A percentile compares a stretch with the other conserved stretches of the same genome.
These are phyloP conservation scores for Cyanodermella asteris DNA, from an alignment of 2,329 filamentous ascomycete genomes.

Conservation along the genomic window DNA sequence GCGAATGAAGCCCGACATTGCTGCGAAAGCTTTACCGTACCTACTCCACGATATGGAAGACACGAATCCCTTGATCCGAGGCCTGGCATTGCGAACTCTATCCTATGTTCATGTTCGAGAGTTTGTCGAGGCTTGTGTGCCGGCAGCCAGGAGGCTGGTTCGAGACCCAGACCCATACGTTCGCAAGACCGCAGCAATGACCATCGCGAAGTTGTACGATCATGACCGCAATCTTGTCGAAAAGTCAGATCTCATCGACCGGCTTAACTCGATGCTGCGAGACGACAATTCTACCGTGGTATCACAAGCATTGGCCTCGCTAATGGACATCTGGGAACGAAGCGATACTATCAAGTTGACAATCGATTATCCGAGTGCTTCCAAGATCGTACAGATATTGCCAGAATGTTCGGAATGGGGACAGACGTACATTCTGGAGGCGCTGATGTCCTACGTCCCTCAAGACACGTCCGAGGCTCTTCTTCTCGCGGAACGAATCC, in stretches of 20 bases:
- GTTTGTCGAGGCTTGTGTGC: conserved; percentile 78
- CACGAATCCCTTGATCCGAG: conserved; percentile 73
- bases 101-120: conserved; percentile 94
- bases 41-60: conserved; percentile 87
- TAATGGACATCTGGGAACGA: conserved; percentile 97
- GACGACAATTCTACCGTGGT: conserved; percentile 97
- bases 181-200: conserved; percentile 88
- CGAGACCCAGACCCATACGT: conserved; percentile 85
- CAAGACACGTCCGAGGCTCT: conserved; percentile 75
- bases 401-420: conserved; percentile 99
- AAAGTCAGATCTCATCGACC: conserved; percentile 73
- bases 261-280: conserved; percentile 67
- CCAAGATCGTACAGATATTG: conserved; percentile 91
- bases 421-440: conserved; percentile 94
- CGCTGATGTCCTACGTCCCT: conserved; percentile 91
- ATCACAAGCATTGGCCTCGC: conserved; percentile 67
- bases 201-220: conserved; percentile 92
- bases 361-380: conserved; percentile 92
- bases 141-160: conserved; percentile 61
- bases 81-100: conserved; percentile 79
- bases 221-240: conserved; percentile 85
- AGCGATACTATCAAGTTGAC: conserved; percentile 95
- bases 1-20: conserved; percentile 79
- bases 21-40: conserved; percentile 76
- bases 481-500: conserved; percentile 76